Conservation (phyloP, 805 yeast genomes). For the Yarrowia sp. region DNA sequence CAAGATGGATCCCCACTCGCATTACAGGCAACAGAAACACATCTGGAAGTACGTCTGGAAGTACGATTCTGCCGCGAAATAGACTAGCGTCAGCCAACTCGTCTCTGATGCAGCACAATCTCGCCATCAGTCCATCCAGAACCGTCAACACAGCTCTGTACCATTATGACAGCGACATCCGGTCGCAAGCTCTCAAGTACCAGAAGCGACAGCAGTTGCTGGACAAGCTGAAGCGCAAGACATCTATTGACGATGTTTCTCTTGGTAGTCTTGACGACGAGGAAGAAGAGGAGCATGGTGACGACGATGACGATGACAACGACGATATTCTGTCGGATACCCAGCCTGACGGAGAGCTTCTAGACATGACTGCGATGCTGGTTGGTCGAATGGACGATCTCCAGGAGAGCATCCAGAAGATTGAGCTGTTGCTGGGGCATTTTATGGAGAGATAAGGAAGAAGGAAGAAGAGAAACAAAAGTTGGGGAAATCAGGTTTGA, state of each 20-base stretch:
- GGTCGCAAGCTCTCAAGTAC: conserved; percentile 13
- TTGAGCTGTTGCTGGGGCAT: conserved; percentile 25
- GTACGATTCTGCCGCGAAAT: conserved; percentile 14
- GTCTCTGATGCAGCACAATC: conserved; percentile 21
- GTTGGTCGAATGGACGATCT: conserved; percentile 24
- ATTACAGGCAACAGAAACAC: conserved; percentile 20
- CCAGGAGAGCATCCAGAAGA: conserved; percentile 34
- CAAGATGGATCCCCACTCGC: conserved; percentile 25
- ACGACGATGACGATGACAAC: conserved; percentile 14
- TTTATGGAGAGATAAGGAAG: conserved; percentile 14
- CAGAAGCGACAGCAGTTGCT: conserved; percentile 29
- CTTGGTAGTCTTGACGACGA: conserved; percentile 30
- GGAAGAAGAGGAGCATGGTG: conserved; percentile 15
- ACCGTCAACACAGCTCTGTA: conserved; percentile 33
- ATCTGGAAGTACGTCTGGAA: conserved; percentile 5
- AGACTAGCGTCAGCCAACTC: conserved; percentile 21
- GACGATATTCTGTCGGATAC: conserved; percentile 25
- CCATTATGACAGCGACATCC: conserved; percentile 27
- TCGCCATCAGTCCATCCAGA: conserved; percentile 21
- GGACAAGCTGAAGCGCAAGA: conserved; percentile 27
- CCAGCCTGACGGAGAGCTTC: conserved; percentile 31
- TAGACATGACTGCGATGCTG: conserved; percentile 35
- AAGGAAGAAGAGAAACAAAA: background rate
- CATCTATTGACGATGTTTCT: conserved; percentile 27
- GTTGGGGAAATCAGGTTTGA: background rate